A percentile compares a stretch with the other conserved stretches of the same genome.
Conservation (phyloP, 495 filamentous ascomycete species). For the Xylaria grammica region DNA sequence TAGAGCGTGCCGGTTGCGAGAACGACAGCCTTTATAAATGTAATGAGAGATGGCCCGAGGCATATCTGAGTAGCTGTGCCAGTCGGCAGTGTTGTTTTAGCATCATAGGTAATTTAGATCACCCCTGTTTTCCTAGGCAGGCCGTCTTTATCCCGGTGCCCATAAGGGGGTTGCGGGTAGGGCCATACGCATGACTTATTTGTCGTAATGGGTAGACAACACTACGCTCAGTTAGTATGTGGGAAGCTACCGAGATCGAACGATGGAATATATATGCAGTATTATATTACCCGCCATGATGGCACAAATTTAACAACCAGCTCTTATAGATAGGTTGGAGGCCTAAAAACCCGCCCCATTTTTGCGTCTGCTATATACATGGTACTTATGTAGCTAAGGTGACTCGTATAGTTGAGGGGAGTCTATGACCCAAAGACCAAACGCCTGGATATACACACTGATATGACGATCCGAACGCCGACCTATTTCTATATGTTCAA, state of each 20-base stretch:
- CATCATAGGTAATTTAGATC: too few relatives aligned
- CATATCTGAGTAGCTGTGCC: too few relatives aligned
- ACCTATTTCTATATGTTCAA: not conserved
- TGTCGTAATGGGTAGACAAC: not conserved
- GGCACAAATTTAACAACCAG: not conserved
- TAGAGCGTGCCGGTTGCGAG: too few relatives aligned
- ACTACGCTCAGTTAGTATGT: too few relatives aligned
- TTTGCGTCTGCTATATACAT: slow-evolving; percentile 1
- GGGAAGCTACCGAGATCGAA: too few relatives aligned
- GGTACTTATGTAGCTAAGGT: not conserved
- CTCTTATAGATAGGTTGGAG: not conserved
- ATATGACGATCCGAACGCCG: slow-evolving; percentile 6
- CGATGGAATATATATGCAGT: not conserved
- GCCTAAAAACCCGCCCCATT: not conserved
- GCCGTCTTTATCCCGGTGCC: too few relatives aligned
- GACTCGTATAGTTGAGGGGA: slow-evolving; percentile 4
- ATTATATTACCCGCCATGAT: not conserved
- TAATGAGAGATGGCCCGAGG: too few relatives aligned
- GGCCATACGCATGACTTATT: too few relatives aligned
- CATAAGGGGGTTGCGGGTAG: too few relatives aligned
- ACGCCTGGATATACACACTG: not conserved
- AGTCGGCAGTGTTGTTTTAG: too few relatives aligned
- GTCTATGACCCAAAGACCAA: slow-evolving; percentile 2
- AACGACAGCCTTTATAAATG: too few relatives aligned
- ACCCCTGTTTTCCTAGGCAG: too few relatives aligned